Evolutionary conservation across 169 alveolate species (phyloP).

Genomic region (Babesia gibsoni): DNA sequence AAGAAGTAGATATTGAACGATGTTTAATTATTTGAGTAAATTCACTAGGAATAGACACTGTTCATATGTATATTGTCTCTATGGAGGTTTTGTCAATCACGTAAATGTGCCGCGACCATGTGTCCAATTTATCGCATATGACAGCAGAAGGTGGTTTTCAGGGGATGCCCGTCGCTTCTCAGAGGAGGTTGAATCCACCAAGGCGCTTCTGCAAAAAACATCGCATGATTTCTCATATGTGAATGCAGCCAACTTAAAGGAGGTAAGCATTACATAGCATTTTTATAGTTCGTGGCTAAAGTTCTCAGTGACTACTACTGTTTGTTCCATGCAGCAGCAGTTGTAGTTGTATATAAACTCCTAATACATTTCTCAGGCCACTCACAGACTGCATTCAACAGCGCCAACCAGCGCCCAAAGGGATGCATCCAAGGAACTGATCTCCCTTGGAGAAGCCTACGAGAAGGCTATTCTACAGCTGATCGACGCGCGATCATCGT

Average conservation of each 20-base stretch:
- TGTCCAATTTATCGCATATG: not conserved
- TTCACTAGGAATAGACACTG: not conserved
- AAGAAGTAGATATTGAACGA: not conserved
- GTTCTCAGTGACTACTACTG: too few species aligned
- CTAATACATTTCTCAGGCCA: too few species aligned
- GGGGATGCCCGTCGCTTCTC: not conserved
- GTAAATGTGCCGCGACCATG: too few species aligned
- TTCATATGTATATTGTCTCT: not conserved
- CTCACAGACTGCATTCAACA: too few species aligned
- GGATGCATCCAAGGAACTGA: too few species aligned
- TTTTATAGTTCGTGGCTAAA: too few species aligned
- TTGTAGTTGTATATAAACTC: too few species aligned
- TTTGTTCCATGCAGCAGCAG: too few species aligned
- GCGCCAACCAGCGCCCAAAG: too few species aligned
- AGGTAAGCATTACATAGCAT: not conserved
- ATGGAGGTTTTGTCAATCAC: not conserved
- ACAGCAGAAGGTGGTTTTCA: not conserved
- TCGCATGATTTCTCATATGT: constrained; percentile 8
- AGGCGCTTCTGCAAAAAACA: not conserved
- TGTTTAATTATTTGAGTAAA: not conserved
- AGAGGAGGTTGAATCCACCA: not conserved
- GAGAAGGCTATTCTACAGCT: not conserved
- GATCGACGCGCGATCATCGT: not conserved
- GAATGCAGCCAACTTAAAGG: constrained; percentile 8
- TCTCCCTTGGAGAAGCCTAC: too few species aligned